phyloP scores from a whole-genome alignment of 2,329 filamentous ascomycete species.

The Phialophora verrucosa region DNA sequence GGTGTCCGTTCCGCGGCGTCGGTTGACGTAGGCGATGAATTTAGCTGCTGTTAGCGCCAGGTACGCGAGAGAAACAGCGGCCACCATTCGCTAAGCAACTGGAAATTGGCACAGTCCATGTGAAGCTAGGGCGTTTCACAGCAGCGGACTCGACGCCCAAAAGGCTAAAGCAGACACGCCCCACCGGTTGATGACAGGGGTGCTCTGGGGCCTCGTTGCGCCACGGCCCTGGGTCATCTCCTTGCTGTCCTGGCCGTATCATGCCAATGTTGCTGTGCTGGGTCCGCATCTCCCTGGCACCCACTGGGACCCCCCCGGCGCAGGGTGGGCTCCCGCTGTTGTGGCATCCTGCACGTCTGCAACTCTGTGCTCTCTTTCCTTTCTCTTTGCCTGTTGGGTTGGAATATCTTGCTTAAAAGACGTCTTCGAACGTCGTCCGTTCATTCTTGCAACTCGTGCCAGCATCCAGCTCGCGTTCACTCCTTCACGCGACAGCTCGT shows the following conservation, averaged over 20 bases:
- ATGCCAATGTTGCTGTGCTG: slow-evolving; percentile 12
- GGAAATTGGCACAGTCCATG: slow-evolving; percentile 33
- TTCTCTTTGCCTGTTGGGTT: slow-evolving; percentile 16
- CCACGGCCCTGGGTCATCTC: not conserved
- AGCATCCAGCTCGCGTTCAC: slow-evolving; percentile 37
- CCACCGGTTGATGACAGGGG: slow-evolving; percentile 27
- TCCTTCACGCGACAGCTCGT: slow-evolving; percentile 34
- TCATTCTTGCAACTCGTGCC: slow-evolving; percentile 31
- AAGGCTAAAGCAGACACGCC: slow-evolving; percentile 19
- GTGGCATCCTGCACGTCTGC: slow-evolving; percentile 24
- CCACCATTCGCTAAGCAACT: slow-evolving; percentile 29
- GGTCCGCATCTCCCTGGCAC: slow-evolving; percentile 18
- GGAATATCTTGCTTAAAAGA: slow-evolving; percentile 34
- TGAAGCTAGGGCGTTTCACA: slow-evolving; percentile 37
- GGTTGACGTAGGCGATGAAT: slow-evolving; percentile 33
- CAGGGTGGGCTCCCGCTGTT: slow-evolving; percentile 25
- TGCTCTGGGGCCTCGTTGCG: slow-evolving; percentile 21
- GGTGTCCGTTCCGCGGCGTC: slow-evolving; percentile 26
- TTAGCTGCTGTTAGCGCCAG: slow-evolving; percentile 35
- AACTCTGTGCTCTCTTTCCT: slow-evolving; percentile 23
- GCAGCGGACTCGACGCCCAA: slow-evolving; percentile 31
- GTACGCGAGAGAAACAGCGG: slow-evolving; percentile 30
- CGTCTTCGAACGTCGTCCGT: slow-evolving; percentile 34
- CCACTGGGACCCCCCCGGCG: not conserved
- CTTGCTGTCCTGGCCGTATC: slow-evolving; percentile 7